Conservation (phyloP, 805 yeast genomes). For the Candida vaughaniae region DNA sequence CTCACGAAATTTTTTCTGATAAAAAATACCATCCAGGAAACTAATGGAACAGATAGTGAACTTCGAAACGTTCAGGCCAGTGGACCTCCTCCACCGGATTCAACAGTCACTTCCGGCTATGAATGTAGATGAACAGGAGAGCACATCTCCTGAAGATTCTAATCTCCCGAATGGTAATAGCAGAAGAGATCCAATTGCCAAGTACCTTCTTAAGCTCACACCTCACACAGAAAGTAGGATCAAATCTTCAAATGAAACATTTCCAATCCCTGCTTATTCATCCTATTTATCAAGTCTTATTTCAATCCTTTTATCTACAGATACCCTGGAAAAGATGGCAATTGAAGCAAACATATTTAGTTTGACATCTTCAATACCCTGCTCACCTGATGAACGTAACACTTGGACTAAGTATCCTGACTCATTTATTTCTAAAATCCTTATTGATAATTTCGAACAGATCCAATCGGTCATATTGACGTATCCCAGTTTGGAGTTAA, state of each 20-base stretch:
- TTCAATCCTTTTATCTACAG: constrained; percentile 13
- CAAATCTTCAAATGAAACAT: neutral
- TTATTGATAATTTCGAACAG: constrained; percentile 37
- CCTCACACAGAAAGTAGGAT: constrained; percentile 19
- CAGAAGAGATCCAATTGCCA: constrained; percentile 28
- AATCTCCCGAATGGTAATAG: neutral
- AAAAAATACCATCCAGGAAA: too few species aligned
- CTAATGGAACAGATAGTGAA: too few species aligned
- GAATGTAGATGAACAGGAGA: too few species aligned
- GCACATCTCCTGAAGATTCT: too few species aligned
- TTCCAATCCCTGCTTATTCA: constrained; percentile 29
- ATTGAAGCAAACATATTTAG: constrained; percentile 1
- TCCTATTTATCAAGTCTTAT: constrained; percentile 28
- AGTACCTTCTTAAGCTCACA: constrained; percentile 30
- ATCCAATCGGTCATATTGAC: constrained; percentile 29
- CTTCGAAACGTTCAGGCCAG: constrained; percentile 1
- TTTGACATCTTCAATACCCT: constrained; percentile 16
- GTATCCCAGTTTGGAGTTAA: constrained; percentile 37
- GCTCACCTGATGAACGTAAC: neutral
- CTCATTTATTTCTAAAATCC: constrained; percentile 32
- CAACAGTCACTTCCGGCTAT: constrained; percentile 2
- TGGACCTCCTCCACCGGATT: constrained; percentile 1
- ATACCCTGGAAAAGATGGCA: constrained; percentile 24
- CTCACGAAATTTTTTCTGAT: neutral
- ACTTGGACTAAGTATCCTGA: constrained; percentile 26